These are phyloP conservation scores for Hydnum rufescens DNA, from an alignment of 768 basidiomycete genomes.

Conservation along the genomic window DNA sequence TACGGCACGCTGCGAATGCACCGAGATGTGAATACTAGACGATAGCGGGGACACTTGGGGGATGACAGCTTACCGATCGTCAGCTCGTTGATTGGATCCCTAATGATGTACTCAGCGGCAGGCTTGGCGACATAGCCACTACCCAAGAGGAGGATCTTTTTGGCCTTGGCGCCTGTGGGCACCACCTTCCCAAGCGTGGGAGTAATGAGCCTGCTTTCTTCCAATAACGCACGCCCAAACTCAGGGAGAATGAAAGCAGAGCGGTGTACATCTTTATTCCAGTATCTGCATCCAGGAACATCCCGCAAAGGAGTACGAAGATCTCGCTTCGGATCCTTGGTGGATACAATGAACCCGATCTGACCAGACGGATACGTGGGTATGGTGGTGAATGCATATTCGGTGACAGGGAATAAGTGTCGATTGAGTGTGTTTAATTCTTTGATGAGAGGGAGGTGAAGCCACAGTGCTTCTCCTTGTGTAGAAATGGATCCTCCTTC, in stretches of 20 bases:
- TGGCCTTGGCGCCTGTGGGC: constrained; percentile 36
- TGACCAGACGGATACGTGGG: constrained; percentile 98
- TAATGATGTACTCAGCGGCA: constrained; percentile 85
- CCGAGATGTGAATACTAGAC: background rate
- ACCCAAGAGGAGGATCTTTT: constrained; percentile 69
- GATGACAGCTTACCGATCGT: constrained; percentile 64
- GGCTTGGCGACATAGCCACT: constrained; percentile 91
- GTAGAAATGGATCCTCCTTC: constrained; percentile 88
- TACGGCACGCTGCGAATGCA: constrained; percentile 52
- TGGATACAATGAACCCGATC: constrained; percentile 84
- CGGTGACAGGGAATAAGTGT: constrained; percentile 55
- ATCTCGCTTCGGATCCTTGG: constrained; percentile 49
- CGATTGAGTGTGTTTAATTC: constrained; percentile 49
- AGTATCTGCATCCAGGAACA: constrained; percentile 59
- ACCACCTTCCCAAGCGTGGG: constrained; percentile 55
- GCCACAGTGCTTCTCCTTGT: constrained; percentile 90
- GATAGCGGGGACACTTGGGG: background rate
- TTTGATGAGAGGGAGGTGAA: constrained; percentile 75
- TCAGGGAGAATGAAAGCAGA: constrained; percentile 85
- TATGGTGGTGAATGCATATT: constrained; percentile 91
- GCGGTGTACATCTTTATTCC: constrained; percentile 61
- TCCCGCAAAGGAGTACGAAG: constrained; percentile 54
- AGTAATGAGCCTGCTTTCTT: constrained; percentile 47
- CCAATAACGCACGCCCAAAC: constrained; percentile 57
- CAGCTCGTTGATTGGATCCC: constrained; percentile 59